Percentiles rank a stretch among this genome's conserved stretches.
phyloP scores from a whole-genome alignment of 148 eudicot genomes.

The Camellia lanceoleosa region DNA sequence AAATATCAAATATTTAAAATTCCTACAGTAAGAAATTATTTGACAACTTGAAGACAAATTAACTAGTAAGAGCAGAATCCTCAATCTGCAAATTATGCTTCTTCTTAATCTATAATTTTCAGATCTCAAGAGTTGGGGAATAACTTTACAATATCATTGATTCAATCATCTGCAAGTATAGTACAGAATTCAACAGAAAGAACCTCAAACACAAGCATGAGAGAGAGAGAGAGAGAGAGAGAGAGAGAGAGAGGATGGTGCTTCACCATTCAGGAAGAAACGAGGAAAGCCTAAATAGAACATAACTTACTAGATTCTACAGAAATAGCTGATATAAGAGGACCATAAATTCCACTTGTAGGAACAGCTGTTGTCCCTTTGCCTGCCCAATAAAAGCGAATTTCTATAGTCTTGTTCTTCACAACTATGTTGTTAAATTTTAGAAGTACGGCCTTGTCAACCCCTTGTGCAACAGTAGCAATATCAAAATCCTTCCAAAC shows the following conservation, averaged over 20 bases:
- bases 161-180: background rate
- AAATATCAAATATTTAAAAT: background rate
- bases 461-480: conserved; percentile 39
- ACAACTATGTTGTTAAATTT: conserved; percentile 26
- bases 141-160: background rate
- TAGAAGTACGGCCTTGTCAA: conserved; percentile 25
- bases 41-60: background rate
- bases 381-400: conserved; percentile 56
- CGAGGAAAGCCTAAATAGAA: background rate
- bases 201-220: too few relatives aligned
- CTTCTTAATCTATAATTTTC: background rate
- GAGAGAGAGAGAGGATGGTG: background rate
- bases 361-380: conserved; percentile 64
- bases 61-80: background rate
- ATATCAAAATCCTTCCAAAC: conserved; percentile 51
- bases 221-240: background rate
- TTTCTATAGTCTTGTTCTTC: conserved; percentile 38
- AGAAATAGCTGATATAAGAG: conserved; percentile 66
- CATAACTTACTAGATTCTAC: conserved; percentile 46
- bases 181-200: background rate
- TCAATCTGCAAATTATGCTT: background rate
- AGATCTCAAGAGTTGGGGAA: background rate
- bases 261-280: background rate
- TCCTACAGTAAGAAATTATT: background rate
- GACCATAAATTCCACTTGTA: conserved; percentile 56